Percentiles rank a stretch among this genome's conserved stretches.
These are phyloP conservation scores for Malassezia caprae DNA, from an alignment of 1,284 basidiomycete genomes.

Conservation along the genomic window DNA sequence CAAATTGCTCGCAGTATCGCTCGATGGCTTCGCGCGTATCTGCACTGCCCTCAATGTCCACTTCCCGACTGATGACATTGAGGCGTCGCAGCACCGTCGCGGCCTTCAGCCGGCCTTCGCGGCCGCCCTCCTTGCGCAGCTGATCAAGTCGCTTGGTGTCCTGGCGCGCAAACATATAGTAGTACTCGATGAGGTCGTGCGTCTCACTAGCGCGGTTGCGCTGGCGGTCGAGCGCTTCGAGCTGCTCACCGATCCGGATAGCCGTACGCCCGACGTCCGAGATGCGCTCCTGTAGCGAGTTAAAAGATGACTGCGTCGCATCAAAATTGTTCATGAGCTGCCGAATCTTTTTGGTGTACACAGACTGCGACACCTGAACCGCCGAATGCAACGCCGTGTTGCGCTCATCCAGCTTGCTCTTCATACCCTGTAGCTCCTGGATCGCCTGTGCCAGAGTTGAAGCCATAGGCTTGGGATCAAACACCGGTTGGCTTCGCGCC, in stretches of 20 bases:
- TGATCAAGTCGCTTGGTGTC: constrained; percentile 69
- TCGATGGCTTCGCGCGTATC: constrained; percentile 58
- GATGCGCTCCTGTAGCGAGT: constrained; percentile 53
- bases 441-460: constrained; percentile 79
- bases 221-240: constrained; percentile 86
- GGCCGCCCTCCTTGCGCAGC: constrained; percentile 63
- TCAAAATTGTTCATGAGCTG: constrained; percentile 88
- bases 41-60: constrained; percentile 52
- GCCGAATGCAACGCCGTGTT: constrained; percentile 84
- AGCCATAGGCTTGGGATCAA: constrained; percentile 87
- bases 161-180: constrained; percentile 79
- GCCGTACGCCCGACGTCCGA: constrained; percentile 89
- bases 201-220: constrained; percentile 86
- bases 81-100: constrained; percentile 81
- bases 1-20: constrained; percentile 93
- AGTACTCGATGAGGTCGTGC: constrained; percentile 86
- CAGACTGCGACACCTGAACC: constrained; percentile 77
- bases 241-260: constrained; percentile 81
- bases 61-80: constrained; percentile 78
- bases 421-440: constrained; percentile 70
- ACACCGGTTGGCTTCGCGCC: constrained; percentile 71
- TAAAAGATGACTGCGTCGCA: constrained; percentile 37
- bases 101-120: constrained; percentile 73
- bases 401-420: constrained; percentile 75
- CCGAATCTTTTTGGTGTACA: constrained; percentile 84